phyloP scores from a whole-genome alignment of 345 rosid genomes.

The Barbarea vulgaris region DNA sequence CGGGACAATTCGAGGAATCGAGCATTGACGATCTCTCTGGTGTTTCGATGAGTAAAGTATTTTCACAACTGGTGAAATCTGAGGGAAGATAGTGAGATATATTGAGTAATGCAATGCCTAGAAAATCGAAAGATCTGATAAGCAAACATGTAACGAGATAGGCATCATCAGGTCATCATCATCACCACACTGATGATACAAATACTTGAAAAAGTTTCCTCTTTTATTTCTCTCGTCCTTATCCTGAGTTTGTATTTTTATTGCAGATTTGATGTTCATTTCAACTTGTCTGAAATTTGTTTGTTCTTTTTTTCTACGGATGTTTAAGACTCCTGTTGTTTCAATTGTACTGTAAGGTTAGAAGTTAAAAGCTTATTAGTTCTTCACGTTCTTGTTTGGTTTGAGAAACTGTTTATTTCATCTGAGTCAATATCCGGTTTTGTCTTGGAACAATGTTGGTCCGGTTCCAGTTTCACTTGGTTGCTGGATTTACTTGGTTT shows the following conservation, averaged over 20 bases:
- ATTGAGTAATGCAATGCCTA: conserved; percentile 2
- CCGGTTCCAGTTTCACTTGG: no score
- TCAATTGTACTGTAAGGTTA: conserved; percentile 23
- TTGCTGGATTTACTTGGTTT: no score
- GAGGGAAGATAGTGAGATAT: conserved; percentile 64
- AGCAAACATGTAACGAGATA: conserved; percentile 14
- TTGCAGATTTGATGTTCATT: conserved; percentile 6
- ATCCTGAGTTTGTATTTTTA: conserved; percentile 26
- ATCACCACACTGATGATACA: conserved; percentile 17
- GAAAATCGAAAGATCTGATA: conserved; percentile 1
- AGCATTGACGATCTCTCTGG: conserved; percentile 65
- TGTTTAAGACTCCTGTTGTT: conserved; percentile 16
- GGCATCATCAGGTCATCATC: conserved; percentile 7
- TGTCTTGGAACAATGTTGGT: neutral
- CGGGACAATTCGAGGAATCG: conserved; percentile 53
- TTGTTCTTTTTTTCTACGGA: conserved; percentile 27
- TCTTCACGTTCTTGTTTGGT: conserved; percentile 21
- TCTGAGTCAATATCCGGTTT: neutral
- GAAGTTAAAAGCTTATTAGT: conserved; percentile 2
- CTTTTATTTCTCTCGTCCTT: neutral
- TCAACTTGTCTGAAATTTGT: conserved; percentile 25
- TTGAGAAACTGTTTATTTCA: conserved; percentile 8
- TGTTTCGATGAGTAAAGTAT: conserved; percentile 81
- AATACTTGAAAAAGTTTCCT: neutral
- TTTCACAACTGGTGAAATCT: conserved; percentile 88